A percentile compares a stretch with the other conserved stretches of the same genome.
Evolutionary conservation across 2,329 filamentous ascomycete genomes (phyloP).

Genomic region (Trichoderma endophyticum): DNA sequence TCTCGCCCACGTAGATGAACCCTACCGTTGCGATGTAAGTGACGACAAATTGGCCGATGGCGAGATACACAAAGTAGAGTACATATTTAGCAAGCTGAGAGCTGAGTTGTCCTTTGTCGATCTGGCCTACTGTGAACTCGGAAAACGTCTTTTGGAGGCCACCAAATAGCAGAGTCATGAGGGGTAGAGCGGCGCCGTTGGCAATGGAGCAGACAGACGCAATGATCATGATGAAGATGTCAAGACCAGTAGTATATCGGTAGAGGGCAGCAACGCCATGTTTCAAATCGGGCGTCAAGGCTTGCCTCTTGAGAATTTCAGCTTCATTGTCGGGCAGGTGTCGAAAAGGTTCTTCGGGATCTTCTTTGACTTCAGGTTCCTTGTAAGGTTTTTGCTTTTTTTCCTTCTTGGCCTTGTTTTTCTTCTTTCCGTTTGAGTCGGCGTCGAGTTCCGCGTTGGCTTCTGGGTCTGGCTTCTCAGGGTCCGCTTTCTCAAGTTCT

Average conservation of each 20-base stretch:
- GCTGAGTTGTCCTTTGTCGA: conserved; percentile 55
- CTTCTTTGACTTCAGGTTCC: conserved; percentile 28
- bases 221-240: conserved; percentile 61
- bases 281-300: conserved; percentile 61
- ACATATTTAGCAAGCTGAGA: conserved; percentile 60
- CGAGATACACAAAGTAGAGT: conserved; percentile 83
- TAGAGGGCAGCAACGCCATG: conserved; percentile 64
- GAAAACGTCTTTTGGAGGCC: conserved; percentile 71
- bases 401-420: conserved; percentile 11
- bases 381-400: background rate
- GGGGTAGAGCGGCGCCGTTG: conserved; percentile 70
- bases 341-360: conserved; percentile 52
- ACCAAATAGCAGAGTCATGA: conserved; percentile 82
- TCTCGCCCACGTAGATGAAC: conserved; percentile 84
- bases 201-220: conserved; percentile 64
- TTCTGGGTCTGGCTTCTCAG: background rate
- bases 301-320: conserved; percentile 64
- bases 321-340: conserved; percentile 65
- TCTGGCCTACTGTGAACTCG: conserved; percentile 38
- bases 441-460: background rate
- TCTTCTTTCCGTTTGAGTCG: background rate
- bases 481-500: background rate
- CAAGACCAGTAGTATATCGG: conserved; percentile 65
- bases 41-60: conserved; percentile 73
- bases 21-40: conserved; percentile 79